phyloP scores from a whole-genome alignment of 176 grass and related monocot genomes.

The Pharus latifolius region DNA sequence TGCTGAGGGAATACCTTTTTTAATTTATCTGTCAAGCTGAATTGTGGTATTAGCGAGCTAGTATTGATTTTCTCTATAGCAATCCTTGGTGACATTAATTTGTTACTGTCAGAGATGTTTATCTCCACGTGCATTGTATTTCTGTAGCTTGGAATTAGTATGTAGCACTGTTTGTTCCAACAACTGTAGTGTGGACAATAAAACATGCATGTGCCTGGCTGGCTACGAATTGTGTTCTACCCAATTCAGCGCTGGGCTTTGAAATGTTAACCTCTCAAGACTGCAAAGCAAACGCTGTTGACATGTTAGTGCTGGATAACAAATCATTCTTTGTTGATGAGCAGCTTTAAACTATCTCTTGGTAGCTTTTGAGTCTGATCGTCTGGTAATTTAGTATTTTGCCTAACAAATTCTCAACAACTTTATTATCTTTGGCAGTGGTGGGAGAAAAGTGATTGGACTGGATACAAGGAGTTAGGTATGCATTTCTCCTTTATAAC shows the following conservation, averaged over 20 bases:
- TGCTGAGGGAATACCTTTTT: neutral
- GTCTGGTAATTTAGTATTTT: neutral
- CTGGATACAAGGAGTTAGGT: conserved; percentile 98
- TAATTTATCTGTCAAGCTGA: neutral
- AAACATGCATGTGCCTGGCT: neutral
- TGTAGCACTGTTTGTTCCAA: neutral
- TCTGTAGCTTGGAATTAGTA: neutral
- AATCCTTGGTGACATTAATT: neutral
- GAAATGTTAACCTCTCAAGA: neutral
- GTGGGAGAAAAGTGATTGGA: conserved; percentile 99
- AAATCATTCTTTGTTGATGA: neutral
- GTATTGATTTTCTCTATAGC: neutral
- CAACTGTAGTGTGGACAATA: neutral
- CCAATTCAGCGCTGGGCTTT: neutral
- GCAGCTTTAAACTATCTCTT: neutral
- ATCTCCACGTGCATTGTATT: too few relatives aligned
- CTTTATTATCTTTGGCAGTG: conserved; percentile 61
- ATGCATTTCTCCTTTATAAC: conserved; percentile 16
- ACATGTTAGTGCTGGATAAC: neutral
- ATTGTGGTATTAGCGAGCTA: neutral
- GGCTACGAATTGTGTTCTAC: conserved; percentile 6
- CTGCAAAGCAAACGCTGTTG: neutral
- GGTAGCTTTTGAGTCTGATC: neutral
- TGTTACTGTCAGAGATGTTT: neutral
- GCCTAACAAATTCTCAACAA: neutral